These are phyloP conservation scores for Buddleja alternifolia DNA, from an alignment of 257 asterid genomes.

Conservation along the genomic window DNA sequence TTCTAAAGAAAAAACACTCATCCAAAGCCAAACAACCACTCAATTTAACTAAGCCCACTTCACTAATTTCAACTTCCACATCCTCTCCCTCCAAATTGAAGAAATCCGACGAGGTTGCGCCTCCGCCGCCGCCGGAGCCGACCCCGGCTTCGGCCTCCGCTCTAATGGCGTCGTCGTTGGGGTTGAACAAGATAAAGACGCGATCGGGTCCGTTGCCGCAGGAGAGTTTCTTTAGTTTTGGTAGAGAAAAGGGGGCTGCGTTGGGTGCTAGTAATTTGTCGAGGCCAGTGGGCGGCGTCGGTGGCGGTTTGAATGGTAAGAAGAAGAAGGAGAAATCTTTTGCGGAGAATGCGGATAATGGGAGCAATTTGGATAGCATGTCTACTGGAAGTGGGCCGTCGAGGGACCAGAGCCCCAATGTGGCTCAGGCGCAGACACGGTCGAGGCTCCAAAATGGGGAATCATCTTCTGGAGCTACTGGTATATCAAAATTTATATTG, in stretches of 20 bases:
- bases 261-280: slow-evolving; percentile 89
- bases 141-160: slow-evolving; percentile 66
- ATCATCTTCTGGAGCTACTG: slow-evolving; percentile 73
- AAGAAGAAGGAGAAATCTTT: slow-evolving; percentile 51
- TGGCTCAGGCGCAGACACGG: slow-evolving; percentile 52
- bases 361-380: slow-evolving; percentile 66
- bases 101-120: slow-evolving; percentile 45
- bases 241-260: slow-evolving; percentile 68
- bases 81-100: slow-evolving; percentile 40
- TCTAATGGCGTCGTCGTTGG: slow-evolving; percentile 91
- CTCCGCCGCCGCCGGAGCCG: slow-evolving; percentile 37
- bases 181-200: slow-evolving; percentile 94
- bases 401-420: slow-evolving; percentile 76
- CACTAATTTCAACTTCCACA: slow-evolving; percentile 34
- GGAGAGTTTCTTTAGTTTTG: slow-evolving; percentile 86
- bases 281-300: slow-evolving; percentile 48
- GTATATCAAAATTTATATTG: no score
- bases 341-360: slow-evolving; percentile 51
- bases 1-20: slow-evolving; percentile 51
- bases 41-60: slow-evolving; percentile 41
- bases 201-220: slow-evolving; percentile 99
- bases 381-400: slow-evolving; percentile 75
- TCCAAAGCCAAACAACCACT: slow-evolving; percentile 49
- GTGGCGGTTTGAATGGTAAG: slow-evolving; percentile 28
- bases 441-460: slow-evolving; percentile 80